These are phyloP conservation scores for Amanita polypyramis DNA, from an alignment of 768 basidiomycete species.

Conservation along the genomic window DNA sequence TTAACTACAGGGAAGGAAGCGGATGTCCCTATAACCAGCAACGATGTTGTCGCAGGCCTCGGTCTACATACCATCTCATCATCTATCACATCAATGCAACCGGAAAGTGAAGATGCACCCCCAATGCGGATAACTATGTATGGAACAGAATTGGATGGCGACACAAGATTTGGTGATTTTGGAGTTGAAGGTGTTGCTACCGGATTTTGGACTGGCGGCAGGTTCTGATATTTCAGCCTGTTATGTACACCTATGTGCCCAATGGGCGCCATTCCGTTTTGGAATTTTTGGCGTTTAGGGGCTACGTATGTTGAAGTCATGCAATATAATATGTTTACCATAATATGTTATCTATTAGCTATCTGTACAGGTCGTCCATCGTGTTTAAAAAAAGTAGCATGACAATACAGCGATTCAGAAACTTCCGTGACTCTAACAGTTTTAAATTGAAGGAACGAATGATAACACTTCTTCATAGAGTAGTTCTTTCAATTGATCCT, in stretches of 20 bases:
- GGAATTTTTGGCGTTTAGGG: no score
- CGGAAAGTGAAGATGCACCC: constrained; percentile 19
- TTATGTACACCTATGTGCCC: no score
- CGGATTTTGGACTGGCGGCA: constrained; percentile 52
- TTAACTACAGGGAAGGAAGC: constrained; percentile 20
- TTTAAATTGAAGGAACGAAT: background rate
- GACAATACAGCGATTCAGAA: background rate
- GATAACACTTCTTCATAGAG: constrained; percentile 6
- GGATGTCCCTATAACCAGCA: constrained; percentile 24
- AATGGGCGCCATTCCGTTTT: background rate
- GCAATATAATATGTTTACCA: background rate
- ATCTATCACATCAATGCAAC: constrained; percentile 13
- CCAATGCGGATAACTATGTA: constrained; percentile 67
- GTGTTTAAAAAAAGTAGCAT: background rate
- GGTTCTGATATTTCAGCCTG: background rate
- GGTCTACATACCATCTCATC: constrained; percentile 30
- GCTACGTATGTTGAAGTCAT: background rate
- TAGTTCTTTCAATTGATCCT: constrained; percentile 3
- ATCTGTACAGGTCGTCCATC: background rate
- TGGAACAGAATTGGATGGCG: constrained; percentile 71
- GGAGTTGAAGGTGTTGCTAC: constrained; percentile 70
- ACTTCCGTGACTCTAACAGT: background rate
- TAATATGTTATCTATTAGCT: background rate
- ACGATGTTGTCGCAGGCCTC: constrained; percentile 33
- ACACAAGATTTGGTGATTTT: constrained; percentile 81